Evolutionary conservation across 169 alveolate species (phyloP).

Genomic region (Plasmodium billcollinsi): DNA sequence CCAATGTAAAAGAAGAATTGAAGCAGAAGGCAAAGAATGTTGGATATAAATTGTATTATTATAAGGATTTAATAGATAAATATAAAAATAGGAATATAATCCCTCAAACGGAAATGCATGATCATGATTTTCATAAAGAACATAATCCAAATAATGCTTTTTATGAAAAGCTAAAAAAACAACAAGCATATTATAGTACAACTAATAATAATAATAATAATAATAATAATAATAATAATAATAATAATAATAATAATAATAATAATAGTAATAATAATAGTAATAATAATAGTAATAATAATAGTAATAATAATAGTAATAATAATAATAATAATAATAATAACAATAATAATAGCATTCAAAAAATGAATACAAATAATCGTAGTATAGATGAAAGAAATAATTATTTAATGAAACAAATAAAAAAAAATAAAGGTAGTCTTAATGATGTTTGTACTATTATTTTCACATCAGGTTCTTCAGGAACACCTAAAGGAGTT

Average conservation of each 20-base stretch:
- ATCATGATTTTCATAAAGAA: conserved; percentile 1
- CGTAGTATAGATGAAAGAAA: neutral
- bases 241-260: neutral
- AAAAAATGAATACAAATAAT: conserved; percentile 7
- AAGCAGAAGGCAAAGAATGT: conserved; percentile 28
- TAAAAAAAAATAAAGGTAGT: conserved; percentile 20
- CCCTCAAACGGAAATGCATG: conserved; percentile 15
- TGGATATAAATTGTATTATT: conserved; percentile 64
- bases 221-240: neutral
- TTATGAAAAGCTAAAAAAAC: neutral
- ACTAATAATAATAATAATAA: neutral
- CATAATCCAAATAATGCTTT: neutral
- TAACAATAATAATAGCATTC: neutral
- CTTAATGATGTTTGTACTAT: conserved; percentile 47
- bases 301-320: neutral
- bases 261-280: neutral
- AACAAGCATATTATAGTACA: too few relatives aligned
- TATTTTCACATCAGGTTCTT: conserved; percentile 91
- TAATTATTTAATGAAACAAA: conserved; percentile 1
- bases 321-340: neutral
- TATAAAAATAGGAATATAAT: conserved; percentile 61
- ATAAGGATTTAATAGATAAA: conserved; percentile 57
- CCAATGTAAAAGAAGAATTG: conserved; percentile 54
- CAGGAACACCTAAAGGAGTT: conserved; percentile 97
- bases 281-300: neutral